Base-by-base conservation (phyloP, 108 stramenopile genomes). In the Nannochloropsis salina region DNA sequence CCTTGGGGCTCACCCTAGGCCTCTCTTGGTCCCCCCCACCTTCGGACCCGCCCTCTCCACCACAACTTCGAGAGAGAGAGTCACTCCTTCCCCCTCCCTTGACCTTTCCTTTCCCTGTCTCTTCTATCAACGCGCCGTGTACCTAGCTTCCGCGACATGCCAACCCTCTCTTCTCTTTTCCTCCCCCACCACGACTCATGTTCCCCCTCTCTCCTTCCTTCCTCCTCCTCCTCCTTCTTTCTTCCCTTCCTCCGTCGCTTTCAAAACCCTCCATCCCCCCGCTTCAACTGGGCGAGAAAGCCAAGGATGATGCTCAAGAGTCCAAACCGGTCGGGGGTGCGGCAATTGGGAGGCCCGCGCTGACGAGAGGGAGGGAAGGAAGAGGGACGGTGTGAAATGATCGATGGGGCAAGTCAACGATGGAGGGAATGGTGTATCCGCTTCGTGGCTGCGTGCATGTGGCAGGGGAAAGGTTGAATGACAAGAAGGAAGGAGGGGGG, bases 331-430 rank as follows among this genome's bases (percentile, higher is more conserved):
- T 82, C 82, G 10, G 12, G 82, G 12, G 82, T 82, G 18, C 42
- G 82, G 42, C 43, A 15, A 43, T 82, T 82, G 1, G 82, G 82
- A 10, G 82, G 82, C 15, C 82, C 82, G 43, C 82, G 82, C 82
- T 82, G 82, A 15, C 12, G 15, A 15, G 15, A 51, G 47, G 1
- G 47, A 15, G 47, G 47, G 47, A 51, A 15, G 47, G 47, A 51
- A 15, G 47, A 15, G 15, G 12, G 47, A 51, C 10, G 47, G 47
- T 10, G 15, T 10, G 47, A 51, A 51, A 15, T 10, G 31, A 31
- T 31, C 31, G 31, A 31, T 31, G 31, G 31, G 31, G 31, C 31
- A 31, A 31, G 31, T 31, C 31, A 31, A 31, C 31, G 31, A 31
- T 31, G 31, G 31, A 31, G 31, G 31, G 31, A 1, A 31, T 31